phyloP scores from a whole-genome alignment of 2,329 filamentous ascomycete genomes.

The Beauveria medogensis region DNA sequence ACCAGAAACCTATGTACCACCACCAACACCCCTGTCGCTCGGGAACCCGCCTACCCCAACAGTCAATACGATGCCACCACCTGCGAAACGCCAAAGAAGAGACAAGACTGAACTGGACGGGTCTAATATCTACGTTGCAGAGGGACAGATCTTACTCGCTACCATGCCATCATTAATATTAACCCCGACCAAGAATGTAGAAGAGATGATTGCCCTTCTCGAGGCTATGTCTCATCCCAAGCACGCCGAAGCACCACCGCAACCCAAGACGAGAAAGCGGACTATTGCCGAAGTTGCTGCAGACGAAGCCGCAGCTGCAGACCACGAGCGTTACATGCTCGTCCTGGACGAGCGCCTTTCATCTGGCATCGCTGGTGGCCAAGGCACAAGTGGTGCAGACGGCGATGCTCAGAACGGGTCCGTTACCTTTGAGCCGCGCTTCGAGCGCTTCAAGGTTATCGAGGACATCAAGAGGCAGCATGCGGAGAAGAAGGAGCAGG shows the following conservation, averaged over 20 bases:
- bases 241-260: conserved; percentile 67
- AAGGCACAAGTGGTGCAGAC: conserved; percentile 52
- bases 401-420: conserved; percentile 64
- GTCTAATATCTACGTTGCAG: conserved; percentile 63
- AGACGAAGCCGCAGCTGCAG: conserved; percentile 84
- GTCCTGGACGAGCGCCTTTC: conserved; percentile 77
- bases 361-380: conserved; percentile 48
- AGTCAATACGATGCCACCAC: conserved; percentile 47
- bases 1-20: conserved; percentile 36
- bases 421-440: conserved; percentile 73
- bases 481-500: conserved; percentile 67
- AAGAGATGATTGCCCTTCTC: conserved; percentile 64
- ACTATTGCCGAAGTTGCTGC: conserved; percentile 92
- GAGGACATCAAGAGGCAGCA: conserved; percentile 75
- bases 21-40: conserved; percentile 56
- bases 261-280: conserved; percentile 83
- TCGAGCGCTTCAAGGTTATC: conserved; percentile 86
- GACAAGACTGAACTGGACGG: conserved; percentile 70
- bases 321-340: conserved; percentile 87
- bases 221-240: conserved; percentile 67
- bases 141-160: conserved; percentile 65
- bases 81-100: conserved; percentile 60
- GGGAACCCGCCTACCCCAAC: conserved; percentile 53
- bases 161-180: conserved; percentile 70
- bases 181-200: conserved; percentile 61